These are phyloP conservation scores for Alternaria atra DNA, from an alignment of 2,329 filamentous ascomycete species.

Conservation along the genomic window DNA sequence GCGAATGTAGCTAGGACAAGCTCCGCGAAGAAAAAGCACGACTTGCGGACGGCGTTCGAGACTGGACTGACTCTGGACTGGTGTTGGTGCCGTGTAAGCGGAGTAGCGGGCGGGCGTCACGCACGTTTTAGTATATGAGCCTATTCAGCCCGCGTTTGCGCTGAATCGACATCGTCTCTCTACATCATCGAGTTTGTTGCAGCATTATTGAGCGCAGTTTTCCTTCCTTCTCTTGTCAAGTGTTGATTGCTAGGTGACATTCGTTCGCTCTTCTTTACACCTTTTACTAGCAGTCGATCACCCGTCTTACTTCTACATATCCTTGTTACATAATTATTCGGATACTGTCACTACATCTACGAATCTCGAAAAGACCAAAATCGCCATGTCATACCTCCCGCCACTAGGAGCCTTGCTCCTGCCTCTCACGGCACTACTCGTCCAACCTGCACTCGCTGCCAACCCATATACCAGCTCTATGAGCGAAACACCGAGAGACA, in stretches of 20 bases:
- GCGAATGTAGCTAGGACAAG: slow-evolving; percentile 5
- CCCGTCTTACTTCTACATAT: slow-evolving; percentile 5
- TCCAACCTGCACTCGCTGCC: slow-evolving; percentile 33
- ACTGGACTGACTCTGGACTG: not conserved
- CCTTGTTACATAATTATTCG: slow-evolving; percentile 12
- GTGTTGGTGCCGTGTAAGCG: slow-evolving; percentile 16
- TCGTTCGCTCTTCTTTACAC: slow-evolving; percentile 15
- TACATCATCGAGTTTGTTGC: slow-evolving; percentile 1
- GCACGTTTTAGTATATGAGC: slow-evolving; percentile 29
- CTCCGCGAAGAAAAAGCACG: slow-evolving; percentile 4
- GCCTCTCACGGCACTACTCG: slow-evolving; percentile 33
- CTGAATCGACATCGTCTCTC: not conserved
- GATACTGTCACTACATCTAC: slow-evolving; percentile 1
- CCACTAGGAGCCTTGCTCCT: slow-evolving; percentile 34
- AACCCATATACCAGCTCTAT: slow-evolving; percentile 41
- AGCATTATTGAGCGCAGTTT: slow-evolving; percentile 7
- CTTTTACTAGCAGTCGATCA: slow-evolving; percentile 15
- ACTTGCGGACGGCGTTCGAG: not conserved
- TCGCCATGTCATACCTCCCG: slow-evolving; percentile 28
- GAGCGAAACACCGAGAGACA: slow-evolving; percentile 44
- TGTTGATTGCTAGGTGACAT: slow-evolving; percentile 19
- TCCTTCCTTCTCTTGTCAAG: not conserved
- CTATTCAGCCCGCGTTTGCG: slow-evolving; percentile 18
- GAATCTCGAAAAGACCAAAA: not conserved
- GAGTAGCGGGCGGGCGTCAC: slow-evolving; percentile 12